These are phyloP conservation scores for Melampsora abietis-canadensis DNA, from an alignment of 1,284 basidiomycete species.

Conservation along the genomic window DNA sequence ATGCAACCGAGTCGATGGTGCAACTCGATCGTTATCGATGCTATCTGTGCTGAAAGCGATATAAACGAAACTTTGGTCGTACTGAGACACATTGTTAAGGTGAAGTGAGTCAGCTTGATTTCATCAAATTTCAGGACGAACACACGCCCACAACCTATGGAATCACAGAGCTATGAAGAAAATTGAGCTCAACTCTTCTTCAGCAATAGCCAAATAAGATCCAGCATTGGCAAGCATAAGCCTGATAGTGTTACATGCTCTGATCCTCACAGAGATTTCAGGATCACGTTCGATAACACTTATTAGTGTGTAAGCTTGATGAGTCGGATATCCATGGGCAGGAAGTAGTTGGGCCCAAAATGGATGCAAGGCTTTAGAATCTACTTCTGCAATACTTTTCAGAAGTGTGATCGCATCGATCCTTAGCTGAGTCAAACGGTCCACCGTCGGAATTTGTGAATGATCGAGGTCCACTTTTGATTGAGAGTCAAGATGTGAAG, in stretches of 20 bases:
- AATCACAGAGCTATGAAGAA: too few relatives aligned
- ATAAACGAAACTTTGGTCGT: constrained; percentile 36
- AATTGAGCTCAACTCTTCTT: constrained; percentile 27
- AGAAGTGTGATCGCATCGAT: constrained; percentile 33
- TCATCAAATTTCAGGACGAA: too few relatives aligned
- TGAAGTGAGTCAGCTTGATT: too few relatives aligned
- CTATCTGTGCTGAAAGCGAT: constrained; percentile 40
- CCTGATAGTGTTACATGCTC: constrained; percentile 20
- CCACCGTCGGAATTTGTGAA: neutral
- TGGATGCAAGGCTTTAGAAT: constrained; percentile 39
- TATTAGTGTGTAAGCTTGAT: constrained; percentile 34
- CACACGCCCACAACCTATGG: too few relatives aligned
- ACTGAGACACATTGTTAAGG: constrained; percentile 4
- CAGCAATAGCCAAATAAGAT: constrained; percentile 31
- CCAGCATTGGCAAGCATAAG: constrained; percentile 19
- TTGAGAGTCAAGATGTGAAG: neutral
- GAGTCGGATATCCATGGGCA: constrained; percentile 18
- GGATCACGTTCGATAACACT: constrained; percentile 31
- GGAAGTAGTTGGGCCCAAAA: constrained; percentile 39
- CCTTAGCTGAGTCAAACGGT: constrained; percentile 13
- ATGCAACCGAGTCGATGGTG: constrained; percentile 26
- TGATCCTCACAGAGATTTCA: constrained; percentile 32
- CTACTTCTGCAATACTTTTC: constrained; percentile 24
- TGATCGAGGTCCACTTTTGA: constrained; percentile 1
- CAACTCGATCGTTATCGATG: constrained; percentile 32